A percentile compares a stretch with the other conserved stretches of the same genome.
phyloP scores from a whole-genome alignment of 306 rosid species.

The Spatholobus suberectus region DNA sequence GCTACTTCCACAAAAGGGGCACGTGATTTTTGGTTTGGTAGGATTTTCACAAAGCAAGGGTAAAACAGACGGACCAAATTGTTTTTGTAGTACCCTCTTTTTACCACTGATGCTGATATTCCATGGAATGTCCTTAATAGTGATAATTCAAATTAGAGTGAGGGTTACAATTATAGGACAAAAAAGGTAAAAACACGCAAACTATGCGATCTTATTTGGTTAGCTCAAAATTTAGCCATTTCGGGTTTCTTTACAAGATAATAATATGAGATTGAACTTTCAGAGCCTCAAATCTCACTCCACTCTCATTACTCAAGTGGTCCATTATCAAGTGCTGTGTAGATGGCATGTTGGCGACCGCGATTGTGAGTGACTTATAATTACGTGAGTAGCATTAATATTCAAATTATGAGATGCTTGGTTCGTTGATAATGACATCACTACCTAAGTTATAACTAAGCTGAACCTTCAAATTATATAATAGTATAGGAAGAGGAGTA shows the following conservation, averaged over 20 bases:
- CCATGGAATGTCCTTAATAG: neutral
- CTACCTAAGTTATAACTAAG: neutral
- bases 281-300: neutral
- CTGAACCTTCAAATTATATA: neutral
- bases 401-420: neutral
- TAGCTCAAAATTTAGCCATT: slow-evolving; percentile 14
- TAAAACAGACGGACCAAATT: slow-evolving; percentile 19
- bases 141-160: neutral
- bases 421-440: slow-evolving; percentile 3
- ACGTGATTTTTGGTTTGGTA: slow-evolving; percentile 45
- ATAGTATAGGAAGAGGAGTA: neutral
- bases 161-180: neutral
- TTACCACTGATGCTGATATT: slow-evolving; percentile 17
- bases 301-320: neutral
- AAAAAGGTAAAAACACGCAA: neutral
- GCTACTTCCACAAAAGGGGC: slow-evolving; percentile 38
- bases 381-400: neutral
- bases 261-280: neutral
- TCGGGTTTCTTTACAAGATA: neutral
- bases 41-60: slow-evolving; percentile 34
- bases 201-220: neutral
- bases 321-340: neutral
- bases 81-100: neutral
- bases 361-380: slow-evolving; percentile 1
- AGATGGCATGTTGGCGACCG: neutral